A percentile compares a stretch with the other conserved stretches of the same genome.
Evolutionary conservation across 768 basidiomycete species (phyloP).

Genomic region (Solioccasus polychromus): DNA sequence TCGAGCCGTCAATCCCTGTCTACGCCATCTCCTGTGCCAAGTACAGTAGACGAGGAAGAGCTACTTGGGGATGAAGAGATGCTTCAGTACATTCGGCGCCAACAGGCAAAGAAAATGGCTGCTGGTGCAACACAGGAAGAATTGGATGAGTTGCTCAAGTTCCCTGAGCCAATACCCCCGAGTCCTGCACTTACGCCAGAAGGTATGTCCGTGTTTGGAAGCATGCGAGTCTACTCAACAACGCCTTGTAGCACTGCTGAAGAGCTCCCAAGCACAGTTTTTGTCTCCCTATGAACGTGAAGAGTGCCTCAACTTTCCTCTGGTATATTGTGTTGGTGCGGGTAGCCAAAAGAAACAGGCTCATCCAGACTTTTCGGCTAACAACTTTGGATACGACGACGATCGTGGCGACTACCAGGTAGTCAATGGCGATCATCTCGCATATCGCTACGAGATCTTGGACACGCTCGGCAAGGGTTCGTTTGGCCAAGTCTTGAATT

Average conservation of each 20-base stretch:
- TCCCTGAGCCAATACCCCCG: conserved; percentile 87
- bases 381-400: conserved; percentile 96
- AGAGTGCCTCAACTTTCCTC: conserved; percentile 85
- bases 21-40: conserved; percentile 81
- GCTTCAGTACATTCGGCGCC: conserved; percentile 87
- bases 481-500: conserved; percentile 95
- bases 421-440: conserved; percentile 87
- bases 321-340: conserved; percentile 79
- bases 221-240: conserved; percentile 7
- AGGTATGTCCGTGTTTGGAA: conserved; percentile 45
- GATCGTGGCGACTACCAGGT: conserved; percentile 97
- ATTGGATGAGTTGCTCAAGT: conserved; percentile 82
- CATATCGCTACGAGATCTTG: conserved; percentile 94
- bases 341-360: conserved; percentile 83
- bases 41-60: conserved; percentile 81
- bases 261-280: conserved; percentile 61
- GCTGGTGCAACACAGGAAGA: conserved; percentile 83
- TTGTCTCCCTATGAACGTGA: conserved; percentile 88
- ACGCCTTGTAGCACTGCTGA: conserved; percentile 52
- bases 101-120: conserved; percentile 84
- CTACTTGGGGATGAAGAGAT: conserved; percentile 94
- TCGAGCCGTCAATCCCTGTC: conserved; percentile 74
- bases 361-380: conserved; percentile 63
- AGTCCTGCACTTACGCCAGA: conserved; percentile 61
- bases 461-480: conserved; percentile 96